Evolutionary conservation across 2,329 filamentous ascomycete species (phyloP).

Genomic region (Trichophyton schoenleinii): DNA sequence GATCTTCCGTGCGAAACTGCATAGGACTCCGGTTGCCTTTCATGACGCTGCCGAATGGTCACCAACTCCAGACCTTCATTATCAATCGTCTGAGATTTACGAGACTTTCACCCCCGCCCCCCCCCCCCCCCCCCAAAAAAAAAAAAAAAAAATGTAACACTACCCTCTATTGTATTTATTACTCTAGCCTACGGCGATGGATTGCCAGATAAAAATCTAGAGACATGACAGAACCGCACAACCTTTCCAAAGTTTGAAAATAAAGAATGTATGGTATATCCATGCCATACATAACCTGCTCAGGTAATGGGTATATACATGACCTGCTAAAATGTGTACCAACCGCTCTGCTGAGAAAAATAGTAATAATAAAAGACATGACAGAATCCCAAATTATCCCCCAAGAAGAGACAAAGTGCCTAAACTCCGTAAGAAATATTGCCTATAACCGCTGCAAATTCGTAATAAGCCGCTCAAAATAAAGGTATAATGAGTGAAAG

Average conservation of each 20-base stretch:
- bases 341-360: neutral
- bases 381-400: neutral
- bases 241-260: neutral
- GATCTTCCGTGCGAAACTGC: neutral
- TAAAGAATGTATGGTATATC: too few relatives aligned
- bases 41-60: neutral
- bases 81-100: too few relatives aligned
- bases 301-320: conserved; percentile 1
- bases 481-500: neutral
- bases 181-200: neutral
- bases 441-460: neutral
- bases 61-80: too few relatives aligned
- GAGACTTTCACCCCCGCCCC: neutral
- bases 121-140: neutral
- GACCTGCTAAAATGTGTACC: neutral
- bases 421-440: neutral
- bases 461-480: neutral
- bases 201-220: neutral
- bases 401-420: neutral
- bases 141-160: neutral
- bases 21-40: neutral
- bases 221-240: neutral
- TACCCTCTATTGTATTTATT: neutral
- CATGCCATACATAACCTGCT: neutral
- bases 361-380: neutral